Evolutionary conservation across 2,329 filamentous ascomycete species (phyloP).

Genomic region (Clonostachys rosea): DNA sequence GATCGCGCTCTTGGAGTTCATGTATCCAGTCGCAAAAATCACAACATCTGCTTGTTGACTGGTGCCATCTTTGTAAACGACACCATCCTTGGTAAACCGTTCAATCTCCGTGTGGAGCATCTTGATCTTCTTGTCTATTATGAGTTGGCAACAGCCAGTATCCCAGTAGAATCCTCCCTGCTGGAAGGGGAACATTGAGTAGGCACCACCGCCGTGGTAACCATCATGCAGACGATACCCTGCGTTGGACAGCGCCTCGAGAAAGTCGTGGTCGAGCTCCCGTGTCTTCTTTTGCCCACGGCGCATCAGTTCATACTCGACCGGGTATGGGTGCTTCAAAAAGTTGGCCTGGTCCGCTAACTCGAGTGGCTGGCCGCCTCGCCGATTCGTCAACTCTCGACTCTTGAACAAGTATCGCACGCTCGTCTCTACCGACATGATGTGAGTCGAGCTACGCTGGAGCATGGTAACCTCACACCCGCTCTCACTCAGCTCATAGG

Average conservation of each 20-base stretch:
- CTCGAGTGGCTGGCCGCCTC: too few species aligned
- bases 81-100: constrained; percentile 1
- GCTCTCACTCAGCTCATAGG: too few species aligned
- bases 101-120: constrained; percentile 2
- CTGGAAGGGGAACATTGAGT: constrained; percentile 58
- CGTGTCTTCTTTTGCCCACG: constrained; percentile 7
- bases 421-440: too few species aligned
- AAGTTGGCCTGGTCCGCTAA: too few species aligned
- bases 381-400: too few species aligned
- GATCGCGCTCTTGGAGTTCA: constrained; percentile 3
- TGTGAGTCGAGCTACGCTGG: too few species aligned
- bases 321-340: too few species aligned
- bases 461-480: too few species aligned
- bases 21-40: constrained; percentile 5
- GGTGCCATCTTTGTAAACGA: constrained; percentile 3
- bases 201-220: constrained; percentile 49
- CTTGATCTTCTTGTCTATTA: constrained; percentile 43
- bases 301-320: too few species aligned
- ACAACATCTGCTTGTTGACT: constrained; percentile 1
- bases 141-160: constrained; percentile 57
- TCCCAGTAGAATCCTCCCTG: constrained; percentile 70
- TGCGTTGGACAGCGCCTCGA: constrained; percentile 41
- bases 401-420: too few species aligned
- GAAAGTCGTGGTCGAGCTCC: constrained; percentile 27
- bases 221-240: constrained; percentile 59